These are phyloP conservation scores for Dimargaris xerosporica DNA, from an alignment of 192 early-diverging fungal genomes.

Conservation along the genomic window DNA sequence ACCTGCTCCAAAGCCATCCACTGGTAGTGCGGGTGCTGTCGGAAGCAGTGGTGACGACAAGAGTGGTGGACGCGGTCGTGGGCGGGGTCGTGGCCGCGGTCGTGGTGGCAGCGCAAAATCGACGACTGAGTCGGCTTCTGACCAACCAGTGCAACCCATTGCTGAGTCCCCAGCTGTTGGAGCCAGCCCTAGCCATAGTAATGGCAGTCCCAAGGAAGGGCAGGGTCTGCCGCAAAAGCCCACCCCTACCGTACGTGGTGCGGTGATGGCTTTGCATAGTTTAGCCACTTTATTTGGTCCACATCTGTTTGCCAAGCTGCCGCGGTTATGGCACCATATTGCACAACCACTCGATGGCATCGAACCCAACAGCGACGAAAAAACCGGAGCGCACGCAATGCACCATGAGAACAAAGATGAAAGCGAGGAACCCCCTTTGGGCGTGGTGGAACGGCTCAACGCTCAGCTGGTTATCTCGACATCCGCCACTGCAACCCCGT, in stretches of 20 bases:
- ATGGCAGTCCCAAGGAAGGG: no score
- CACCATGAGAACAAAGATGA: constrained; percentile 5
- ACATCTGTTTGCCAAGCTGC: constrained; percentile 16
- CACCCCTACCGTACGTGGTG: constrained; percentile 2
- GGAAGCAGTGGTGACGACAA: no score
- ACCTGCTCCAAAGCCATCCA: neutral
- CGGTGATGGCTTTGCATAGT: constrained; percentile 14
- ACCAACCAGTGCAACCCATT: no score
- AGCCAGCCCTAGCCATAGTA: no score
- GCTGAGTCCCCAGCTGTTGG: no score
- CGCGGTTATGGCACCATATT: constrained; percentile 27
- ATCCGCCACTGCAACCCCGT: neutral
- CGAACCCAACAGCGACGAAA: neutral
- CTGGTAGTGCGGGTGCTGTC: no score
- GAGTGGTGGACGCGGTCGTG: constrained; percentile 12
- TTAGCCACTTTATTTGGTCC: constrained; percentile 24
- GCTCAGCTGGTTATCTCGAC: constrained; percentile 9
- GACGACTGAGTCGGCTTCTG: no score
- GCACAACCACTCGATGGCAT: constrained; percentile 15
- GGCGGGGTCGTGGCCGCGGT: constrained; percentile 14
- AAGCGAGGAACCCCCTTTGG: constrained; percentile 9
- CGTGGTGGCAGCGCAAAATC: constrained; percentile 6
- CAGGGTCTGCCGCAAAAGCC: no score
- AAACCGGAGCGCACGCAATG: neutral
- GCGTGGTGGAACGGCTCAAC: no score